Base-by-base conservation (phyloP, 2,329 filamentous ascomycete genomes). In the Cladosporium cucumerinum region DNA sequence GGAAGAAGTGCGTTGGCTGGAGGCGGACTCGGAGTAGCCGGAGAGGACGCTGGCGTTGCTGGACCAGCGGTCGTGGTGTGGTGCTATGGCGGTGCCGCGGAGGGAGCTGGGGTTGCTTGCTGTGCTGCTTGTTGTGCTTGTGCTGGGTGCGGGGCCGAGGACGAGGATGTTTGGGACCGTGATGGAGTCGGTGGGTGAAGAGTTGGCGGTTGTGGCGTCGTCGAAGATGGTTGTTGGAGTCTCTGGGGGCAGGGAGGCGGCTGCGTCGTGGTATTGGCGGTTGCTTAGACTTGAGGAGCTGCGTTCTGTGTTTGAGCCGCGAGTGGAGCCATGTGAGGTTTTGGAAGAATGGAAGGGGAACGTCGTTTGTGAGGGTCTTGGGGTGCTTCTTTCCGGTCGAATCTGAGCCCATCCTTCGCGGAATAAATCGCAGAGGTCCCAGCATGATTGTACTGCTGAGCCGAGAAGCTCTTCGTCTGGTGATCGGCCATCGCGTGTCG, bases 181-280 rank as follows among this genome's bases (percentile, higher is more conserved):
- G 30, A 70, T 69, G 0, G 89, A 89, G 52, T 89, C 86, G 69
- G 91, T 91, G 64, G 94, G 91, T 0, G 90, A 90, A 0, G 93
- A 96, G 51, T 92, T 86, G 4, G 91, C 78, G 14, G 81, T 80
- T 6, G 74, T 89, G 0, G 90, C 92, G 74, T 98, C 93, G 76
- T 97, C 94, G 71, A 97, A 97, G 70, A 97, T 93, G 5, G 93
- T 98, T 0, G 94, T 94, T 0, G 93, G 93, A 0, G 93, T 98
- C 78, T 98, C 94, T 0, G 93, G 93, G 5, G 88, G 84, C 63
- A 80, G 66, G 3, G 72, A 67, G 1, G 68, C 70, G 5, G 61
- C 63, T 16, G 79, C 80, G 34, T 79, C 79, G 69, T 82, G 79
- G 61, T 80, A 81, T 14, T 79, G 79, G 61, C 78, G 72, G 72